Percentiles rank a stretch among this genome's conserved stretches.
These are phyloP conservation scores for Fusarium denticulatum DNA, from an alignment of 2,329 filamentous ascomycete species.

Conservation along the genomic window DNA sequence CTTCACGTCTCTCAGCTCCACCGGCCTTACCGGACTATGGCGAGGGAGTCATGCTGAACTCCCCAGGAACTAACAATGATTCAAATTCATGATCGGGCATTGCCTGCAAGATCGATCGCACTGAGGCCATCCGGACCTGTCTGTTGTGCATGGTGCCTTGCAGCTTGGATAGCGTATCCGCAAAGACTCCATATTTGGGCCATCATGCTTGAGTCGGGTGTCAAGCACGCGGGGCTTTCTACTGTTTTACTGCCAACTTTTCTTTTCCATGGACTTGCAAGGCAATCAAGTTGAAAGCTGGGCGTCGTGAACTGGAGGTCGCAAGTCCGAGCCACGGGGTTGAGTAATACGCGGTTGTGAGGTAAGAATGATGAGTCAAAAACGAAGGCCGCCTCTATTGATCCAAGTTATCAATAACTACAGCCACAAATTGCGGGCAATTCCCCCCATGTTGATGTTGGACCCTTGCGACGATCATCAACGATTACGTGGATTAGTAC, in stretches of 20 bases:
- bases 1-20: conserved; percentile 27
- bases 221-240: conserved; percentile 28
- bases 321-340: conserved; percentile 31
- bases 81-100: conserved; percentile 42
- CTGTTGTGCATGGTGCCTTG: conserved; percentile 43
- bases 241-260: conserved; percentile 18
- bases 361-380: conserved; percentile 35
- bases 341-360: conserved; percentile 19
- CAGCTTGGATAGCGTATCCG: conserved; percentile 33
- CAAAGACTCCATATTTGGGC: conserved; percentile 23
- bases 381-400: conserved; percentile 15
- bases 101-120: conserved; percentile 43
- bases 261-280: neutral
- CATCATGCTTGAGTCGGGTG: conserved; percentile 31
- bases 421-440: neutral
- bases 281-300: neutral
- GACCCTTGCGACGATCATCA: conserved; percentile 24
- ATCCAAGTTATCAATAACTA: neutral
- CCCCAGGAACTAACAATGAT: conserved; percentile 40
- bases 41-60: conserved; percentile 42
- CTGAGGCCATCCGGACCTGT: conserved; percentile 24
- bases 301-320: conserved; percentile 19
- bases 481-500: conserved; percentile 34
- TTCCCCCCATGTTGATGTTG: neutral
- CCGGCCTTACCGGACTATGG: conserved; percentile 25